Evolutionary conservation across 2,329 filamentous ascomycete species (phyloP).

Genomic region (Trichothecium sympodiale): DNA sequence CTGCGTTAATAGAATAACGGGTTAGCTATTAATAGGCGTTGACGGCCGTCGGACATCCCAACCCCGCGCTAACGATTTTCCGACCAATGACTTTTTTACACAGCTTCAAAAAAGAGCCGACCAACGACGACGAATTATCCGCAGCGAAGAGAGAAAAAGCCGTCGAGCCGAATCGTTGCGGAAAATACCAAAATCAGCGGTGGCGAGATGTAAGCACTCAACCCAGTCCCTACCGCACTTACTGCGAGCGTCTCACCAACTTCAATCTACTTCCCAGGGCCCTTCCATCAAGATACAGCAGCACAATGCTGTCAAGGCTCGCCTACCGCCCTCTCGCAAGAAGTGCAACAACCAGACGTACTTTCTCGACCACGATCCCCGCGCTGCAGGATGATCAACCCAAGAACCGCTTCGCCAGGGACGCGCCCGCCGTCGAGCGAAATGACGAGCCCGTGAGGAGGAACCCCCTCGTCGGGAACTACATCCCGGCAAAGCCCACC

Average conservation of each 20-base stretch:
- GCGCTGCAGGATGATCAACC: neutral
- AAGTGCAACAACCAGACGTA: too few relatives aligned
- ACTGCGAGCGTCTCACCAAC: too few relatives aligned
- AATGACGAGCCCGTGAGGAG: slow-evolving; percentile 7
- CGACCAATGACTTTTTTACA: neutral
- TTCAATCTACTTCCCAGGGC: slow-evolving; percentile 12
- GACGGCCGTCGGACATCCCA: too few relatives aligned
- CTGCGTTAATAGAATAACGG: too few relatives aligned
- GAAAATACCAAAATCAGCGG: too few relatives aligned
- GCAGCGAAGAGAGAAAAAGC: neutral
- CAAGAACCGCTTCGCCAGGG: slow-evolving; percentile 1
- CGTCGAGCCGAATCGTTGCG: too few relatives aligned
- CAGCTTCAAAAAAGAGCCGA: neutral
- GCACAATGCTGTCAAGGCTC: slow-evolving; percentile 19
- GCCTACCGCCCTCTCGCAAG: slow-evolving; percentile 7
- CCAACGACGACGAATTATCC: neutral
- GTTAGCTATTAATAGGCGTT: too few relatives aligned
- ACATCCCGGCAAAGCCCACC: slow-evolving; percentile 7
- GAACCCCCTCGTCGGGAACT: slow-evolving; percentile 21
- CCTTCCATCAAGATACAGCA: slow-evolving; percentile 14
- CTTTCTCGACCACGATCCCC: slow-evolving; percentile 19
- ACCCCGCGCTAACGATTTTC: slow-evolving; percentile 1
- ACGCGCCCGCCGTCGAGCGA: neutral
- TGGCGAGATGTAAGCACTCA: too few relatives aligned
- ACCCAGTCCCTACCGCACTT: too few relatives aligned